A percentile compares a stretch with the other conserved stretches of the same genome.
These are phyloP conservation scores for Beta macrorhiza DNA, from an alignment of 179 eudicot genomes.

Conservation along the genomic window DNA sequence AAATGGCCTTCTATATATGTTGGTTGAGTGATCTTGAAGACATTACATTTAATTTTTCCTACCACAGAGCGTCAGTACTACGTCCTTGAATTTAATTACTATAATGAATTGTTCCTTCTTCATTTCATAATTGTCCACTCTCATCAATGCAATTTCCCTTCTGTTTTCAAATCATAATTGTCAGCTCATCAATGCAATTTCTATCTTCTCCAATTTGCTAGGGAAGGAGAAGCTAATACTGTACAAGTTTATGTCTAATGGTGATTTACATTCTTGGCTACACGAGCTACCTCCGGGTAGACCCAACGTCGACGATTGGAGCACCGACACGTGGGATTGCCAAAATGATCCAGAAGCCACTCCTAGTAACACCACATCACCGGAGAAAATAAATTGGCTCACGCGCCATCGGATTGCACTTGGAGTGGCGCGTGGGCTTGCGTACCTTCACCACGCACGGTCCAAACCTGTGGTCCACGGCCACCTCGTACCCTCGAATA, in stretches of 20 bases:
- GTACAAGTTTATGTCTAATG: constrained; percentile 84
- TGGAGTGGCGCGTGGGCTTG: constrained; percentile 90
- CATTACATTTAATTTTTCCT: constrained; percentile 15
- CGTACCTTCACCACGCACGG: constrained; percentile 88
- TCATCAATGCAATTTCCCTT: background rate
- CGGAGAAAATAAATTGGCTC: constrained; percentile 63
- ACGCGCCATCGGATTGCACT: constrained; percentile 89
- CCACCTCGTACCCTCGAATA: constrained; percentile 73
- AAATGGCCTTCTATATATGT: constrained; percentile 10
- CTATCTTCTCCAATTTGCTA: constrained; percentile 24
- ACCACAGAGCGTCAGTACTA: background rate
- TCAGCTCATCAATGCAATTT: constrained; percentile 22
- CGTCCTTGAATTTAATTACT: constrained; percentile 12
- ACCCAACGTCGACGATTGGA: constrained; percentile 92
- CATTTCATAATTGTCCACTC: constrained; percentile 26
- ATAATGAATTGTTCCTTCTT: background rate
- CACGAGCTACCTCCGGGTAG: constrained; percentile 86
- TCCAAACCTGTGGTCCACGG: constrained; percentile 82
- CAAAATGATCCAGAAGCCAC: constrained; percentile 31
- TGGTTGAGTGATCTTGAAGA: constrained; percentile 11
- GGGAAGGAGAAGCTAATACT: constrained; percentile 81
- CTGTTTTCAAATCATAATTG: constrained; percentile 19
- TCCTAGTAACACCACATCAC: constrained; percentile 31
- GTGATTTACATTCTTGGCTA: constrained; percentile 85
- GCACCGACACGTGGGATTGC: constrained; percentile 89